Evolutionary conservation across 306 rosid species (phyloP), one percentile per base, ranked within the genome.

Genomic region (Hippophae gyantsensis): DNA sequence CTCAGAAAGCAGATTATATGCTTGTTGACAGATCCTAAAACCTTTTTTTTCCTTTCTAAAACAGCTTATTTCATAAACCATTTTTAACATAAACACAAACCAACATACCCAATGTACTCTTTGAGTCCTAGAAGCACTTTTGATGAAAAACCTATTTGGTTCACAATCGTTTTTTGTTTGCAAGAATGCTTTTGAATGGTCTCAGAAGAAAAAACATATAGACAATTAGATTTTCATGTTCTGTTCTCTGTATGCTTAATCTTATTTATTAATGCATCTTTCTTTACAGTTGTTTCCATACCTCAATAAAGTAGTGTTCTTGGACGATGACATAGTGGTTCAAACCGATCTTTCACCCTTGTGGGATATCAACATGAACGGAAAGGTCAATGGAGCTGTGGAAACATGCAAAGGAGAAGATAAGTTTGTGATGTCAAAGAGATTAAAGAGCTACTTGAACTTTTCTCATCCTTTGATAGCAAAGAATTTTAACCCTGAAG

Each of bases 311-410:
- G 84, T 93, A 62, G 97, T 93, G 66, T 93, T 93, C 80, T 85
- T 93, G 67, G 99, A 93, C 18, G 99, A 88, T 13, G 99, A 93
- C 58, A 72, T 93, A 13, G 99, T 93, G 64, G 65, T 93, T 78
- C 99, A 93, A 75, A 88, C 99, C 13, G 99, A 93, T 77, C 99
- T 93, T 74, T 76, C 99, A 9, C 90, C 99, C 42, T 72, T 93
- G n/a, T 93, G 99, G 99, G 95, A 93, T 77, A 86, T 93, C 44
- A 85, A 84, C 25, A 78, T 93, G 93, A 67, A 84, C 52, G 95
- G 97, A 63, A 93, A 88, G 82, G 97, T 88, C 60, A 93, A 93
- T 55, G 99, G 99, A 74, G 99, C 99, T 38, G 99, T 93, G 42
- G 97, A 88, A 59, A 93, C 99, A 52, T 93, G 99, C 52, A 66